Evolutionary conservation across 257 asterid species (phyloP).

Genomic region (Haberlea rhodopensis): DNA sequence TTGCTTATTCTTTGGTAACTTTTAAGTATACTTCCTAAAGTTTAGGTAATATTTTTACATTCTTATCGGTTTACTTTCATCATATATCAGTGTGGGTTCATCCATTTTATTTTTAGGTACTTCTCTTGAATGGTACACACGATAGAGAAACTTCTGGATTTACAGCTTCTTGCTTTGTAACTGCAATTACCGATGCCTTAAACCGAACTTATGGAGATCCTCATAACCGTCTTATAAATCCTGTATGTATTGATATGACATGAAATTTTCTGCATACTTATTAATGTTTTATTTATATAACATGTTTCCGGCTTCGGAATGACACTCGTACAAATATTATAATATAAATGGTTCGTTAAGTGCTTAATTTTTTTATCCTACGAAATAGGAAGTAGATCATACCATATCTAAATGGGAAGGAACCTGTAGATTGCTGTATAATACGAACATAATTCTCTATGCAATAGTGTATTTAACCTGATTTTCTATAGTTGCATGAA

Average conservation of each 20-base stretch:
- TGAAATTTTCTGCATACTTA: slow-evolving; percentile 1
- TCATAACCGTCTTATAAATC: slow-evolving; percentile 55
- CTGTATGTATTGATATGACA: slow-evolving; percentile 48
- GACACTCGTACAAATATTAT: not conserved
- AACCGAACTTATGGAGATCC: slow-evolving; percentile 81
- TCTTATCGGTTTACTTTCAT: slow-evolving; percentile 1
- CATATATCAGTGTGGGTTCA: slow-evolving; percentile 8
- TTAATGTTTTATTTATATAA: not conserved
- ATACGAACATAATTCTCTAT: not conserved
- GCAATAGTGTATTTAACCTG: slow-evolving; percentile 8
- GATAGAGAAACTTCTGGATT: slow-evolving; percentile 91
- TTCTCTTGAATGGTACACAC: slow-evolving; percentile 77
- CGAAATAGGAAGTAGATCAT: not conserved
- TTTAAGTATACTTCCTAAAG: slow-evolving; percentile 1
- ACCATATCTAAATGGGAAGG: not conserved
- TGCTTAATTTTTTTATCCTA: not conserved
- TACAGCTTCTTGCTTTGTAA: slow-evolving; percentile 83
- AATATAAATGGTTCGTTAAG: not conserved
- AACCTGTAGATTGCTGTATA: not conserved
- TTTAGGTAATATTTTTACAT: not conserved
- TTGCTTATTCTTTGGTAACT: not conserved
- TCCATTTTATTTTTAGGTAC: slow-evolving; percentile 53
- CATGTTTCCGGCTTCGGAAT: not conserved
- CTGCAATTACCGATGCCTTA: slow-evolving; percentile 85
- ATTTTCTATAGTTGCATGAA: not conserved